These are phyloP conservation scores for Herpetomonas samuelpessoai DNA, from an alignment of 208 protist species.

Conservation along the genomic window DNA sequence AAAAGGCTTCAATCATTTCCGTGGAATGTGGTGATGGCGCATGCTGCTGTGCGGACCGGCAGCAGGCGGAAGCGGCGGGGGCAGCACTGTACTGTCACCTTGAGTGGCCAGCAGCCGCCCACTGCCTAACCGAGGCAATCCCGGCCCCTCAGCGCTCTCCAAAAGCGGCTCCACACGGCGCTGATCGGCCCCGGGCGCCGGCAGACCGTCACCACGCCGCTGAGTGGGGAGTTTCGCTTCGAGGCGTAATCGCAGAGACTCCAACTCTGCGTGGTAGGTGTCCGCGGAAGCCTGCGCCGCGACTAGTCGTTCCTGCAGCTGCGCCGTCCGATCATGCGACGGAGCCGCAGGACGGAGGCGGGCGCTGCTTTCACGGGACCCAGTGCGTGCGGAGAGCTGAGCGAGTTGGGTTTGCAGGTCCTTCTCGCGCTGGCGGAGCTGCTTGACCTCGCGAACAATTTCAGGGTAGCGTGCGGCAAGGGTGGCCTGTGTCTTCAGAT, in stretches of 20 bases:
- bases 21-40: too few relatives aligned
- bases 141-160: too few relatives aligned
- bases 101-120: too few relatives aligned
- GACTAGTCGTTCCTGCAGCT: slow-evolving; percentile 50
- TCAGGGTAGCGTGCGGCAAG: slow-evolving; percentile 36
- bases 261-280: slow-evolving; percentile 55
- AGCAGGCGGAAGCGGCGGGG: too few relatives aligned
- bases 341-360: not conserved
- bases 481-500: slow-evolving; percentile 27
- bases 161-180: too few relatives aligned
- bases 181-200: too few relatives aligned
- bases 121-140: too few relatives aligned
- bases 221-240: too few relatives aligned
- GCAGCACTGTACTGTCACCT: too few relatives aligned
- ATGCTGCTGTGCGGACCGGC: too few relatives aligned
- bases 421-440: slow-evolving; percentile 42
- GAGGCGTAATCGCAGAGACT: slow-evolving; percentile 40
- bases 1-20: too few relatives aligned
- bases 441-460: slow-evolving; percentile 55
- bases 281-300: slow-evolving; percentile 50
- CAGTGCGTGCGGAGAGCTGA: slow-evolving; percentile 10
- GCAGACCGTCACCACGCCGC: too few relatives aligned
- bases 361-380: slow-evolving; percentile 6
- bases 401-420: slow-evolving; percentile 34
- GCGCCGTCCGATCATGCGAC: slow-evolving; percentile 5